Evolutionary conservation across 1,284 basidiomycete genomes (phyloP), one percentile per base, ranked within the genome.

Genomic region (Taiwanofungus camphoratus): DNA sequence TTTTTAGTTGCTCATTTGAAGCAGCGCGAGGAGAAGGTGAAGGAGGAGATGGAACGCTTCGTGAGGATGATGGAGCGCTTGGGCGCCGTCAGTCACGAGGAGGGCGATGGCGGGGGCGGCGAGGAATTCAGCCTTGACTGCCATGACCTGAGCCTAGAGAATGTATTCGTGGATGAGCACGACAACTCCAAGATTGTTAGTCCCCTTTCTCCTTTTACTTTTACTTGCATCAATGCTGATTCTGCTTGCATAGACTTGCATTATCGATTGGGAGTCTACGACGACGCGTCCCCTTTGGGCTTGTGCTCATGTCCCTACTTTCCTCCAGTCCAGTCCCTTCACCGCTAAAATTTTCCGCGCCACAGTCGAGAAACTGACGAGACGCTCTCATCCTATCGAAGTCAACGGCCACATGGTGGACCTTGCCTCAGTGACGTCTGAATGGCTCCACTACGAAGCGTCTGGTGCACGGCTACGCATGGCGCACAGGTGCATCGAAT

Each of bases 181-280:
- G 81, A 89, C 54, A 70, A 70, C 44, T 73, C 79, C 0, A 76
- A 73, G 51, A 83, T 90, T 41, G 86, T 89, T 51, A 54, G 84
- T 70, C 26, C n/a, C n/a, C 26, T 41, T 50, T 20, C 34, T 37
- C 48, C 45, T 13, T 29, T 24, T n/a, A 19, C 43, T 43, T 33
- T 31, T 44, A 39, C 5, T 41, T 41, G 41, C 23, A 21, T 33
- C 19, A 32, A 36, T 43, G 41, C 39, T 31, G 38, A 37, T 42
- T 39, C 41, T 36, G 30, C 13, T 19, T 36, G 20, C 31, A 1
- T 54, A 89, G 87, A 84, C 83, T 1, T 86, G 84, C 54, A 75
- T 90, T 49, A 89, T 90, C 38, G 87, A 90, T 54, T 89, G 86
- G 87, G 86, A 90, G 59, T 86, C 85, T 8, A 88, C 86, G 13